Percentiles rank a stretch among this genome's conserved stretches.
phyloP scores from a whole-genome alignment of 345 rosid genomes.

The Euphorbia pulcherrima region DNA sequence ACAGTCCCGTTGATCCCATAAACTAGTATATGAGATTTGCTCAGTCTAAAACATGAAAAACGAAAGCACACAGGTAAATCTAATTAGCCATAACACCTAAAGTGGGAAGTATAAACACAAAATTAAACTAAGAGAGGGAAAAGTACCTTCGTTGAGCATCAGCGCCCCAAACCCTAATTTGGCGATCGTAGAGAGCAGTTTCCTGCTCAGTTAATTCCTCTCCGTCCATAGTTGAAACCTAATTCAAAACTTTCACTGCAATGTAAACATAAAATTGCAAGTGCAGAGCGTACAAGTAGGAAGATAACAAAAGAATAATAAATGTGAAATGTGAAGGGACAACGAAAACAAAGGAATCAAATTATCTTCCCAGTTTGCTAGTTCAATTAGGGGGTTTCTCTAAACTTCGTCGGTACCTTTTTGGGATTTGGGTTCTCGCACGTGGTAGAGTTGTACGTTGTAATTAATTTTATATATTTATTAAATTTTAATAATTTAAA shows the following conservation, averaged over 20 bases:
- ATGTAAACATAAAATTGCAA: not conserved
- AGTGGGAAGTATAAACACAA: not conserved
- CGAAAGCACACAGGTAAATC: not conserved
- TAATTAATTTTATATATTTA: no score
- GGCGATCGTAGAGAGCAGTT: conserved; percentile 89
- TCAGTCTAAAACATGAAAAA: conserved; percentile 44
- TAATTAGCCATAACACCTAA: not conserved
- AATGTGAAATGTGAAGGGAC: not conserved
- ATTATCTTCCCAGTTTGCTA: not conserved
- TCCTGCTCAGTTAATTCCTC: conserved; percentile 96
- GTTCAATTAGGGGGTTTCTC: no score
- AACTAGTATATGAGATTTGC: conserved; percentile 74
- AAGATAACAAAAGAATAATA: not conserved
- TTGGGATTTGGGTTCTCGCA: no score
- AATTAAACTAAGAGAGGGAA: not conserved
- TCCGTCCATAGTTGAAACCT: conserved; percentile 57
- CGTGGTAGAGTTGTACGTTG: no score
- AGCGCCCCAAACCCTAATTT: conserved; percentile 99
- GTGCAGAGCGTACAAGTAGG: not conserved
- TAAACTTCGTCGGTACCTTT: no score
- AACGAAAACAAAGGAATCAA: not conserved
- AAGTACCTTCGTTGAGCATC: conserved; percentile 85
- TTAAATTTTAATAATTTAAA: no score
- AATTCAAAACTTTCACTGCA: not conserved
- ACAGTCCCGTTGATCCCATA: conserved; percentile 79